Evolutionary conservation across 177 flowering plant species (phyloP).

Genomic region (Tripterygium wilfordii): DNA sequence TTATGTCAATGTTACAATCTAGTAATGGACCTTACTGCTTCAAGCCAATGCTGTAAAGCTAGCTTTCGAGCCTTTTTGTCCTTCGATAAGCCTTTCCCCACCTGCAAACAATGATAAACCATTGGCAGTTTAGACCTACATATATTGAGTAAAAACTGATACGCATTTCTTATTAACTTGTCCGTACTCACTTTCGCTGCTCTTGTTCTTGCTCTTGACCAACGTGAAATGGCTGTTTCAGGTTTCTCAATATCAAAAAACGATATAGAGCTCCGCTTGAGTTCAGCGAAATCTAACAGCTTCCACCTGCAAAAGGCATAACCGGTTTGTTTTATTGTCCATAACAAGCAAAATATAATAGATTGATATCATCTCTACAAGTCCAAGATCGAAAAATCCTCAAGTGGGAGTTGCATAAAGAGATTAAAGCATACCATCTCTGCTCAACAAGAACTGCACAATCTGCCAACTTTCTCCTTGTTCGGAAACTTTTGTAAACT

Average conservation of each 20-base stretch:
- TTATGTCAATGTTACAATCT: background rate
- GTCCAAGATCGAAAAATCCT: no score
- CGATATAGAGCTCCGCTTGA: constrained; percentile 79
- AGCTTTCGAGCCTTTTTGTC: constrained; percentile 80
- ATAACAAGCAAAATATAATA: no score
- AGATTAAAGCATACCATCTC: constrained; percentile 38
- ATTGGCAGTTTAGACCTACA: no score
- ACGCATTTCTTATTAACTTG: no score
- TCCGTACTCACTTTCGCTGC: constrained; percentile 70
- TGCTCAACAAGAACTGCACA: constrained; percentile 74
- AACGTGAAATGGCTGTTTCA: constrained; percentile 78
- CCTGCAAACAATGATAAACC: constrained; percentile 32
- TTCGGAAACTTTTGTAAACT: constrained; percentile 62
- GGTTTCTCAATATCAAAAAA: constrained; percentile 78
- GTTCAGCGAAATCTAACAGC: constrained; percentile 79
- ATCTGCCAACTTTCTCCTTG: constrained; percentile 65
- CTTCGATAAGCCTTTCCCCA: constrained; percentile 88
- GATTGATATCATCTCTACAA: no score
- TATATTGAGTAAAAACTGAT: no score
- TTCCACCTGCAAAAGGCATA: constrained; percentile 47
- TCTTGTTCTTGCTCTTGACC: constrained; percentile 88
- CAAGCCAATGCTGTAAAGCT: constrained; percentile 96
- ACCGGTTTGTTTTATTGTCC: no score
- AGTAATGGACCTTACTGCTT: constrained; percentile 54
- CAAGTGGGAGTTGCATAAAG: background rate